These are phyloP conservation scores for Hanseniaspora jakobsenii DNA, from an alignment of 805 yeast species.

Conservation along the genomic window DNA sequence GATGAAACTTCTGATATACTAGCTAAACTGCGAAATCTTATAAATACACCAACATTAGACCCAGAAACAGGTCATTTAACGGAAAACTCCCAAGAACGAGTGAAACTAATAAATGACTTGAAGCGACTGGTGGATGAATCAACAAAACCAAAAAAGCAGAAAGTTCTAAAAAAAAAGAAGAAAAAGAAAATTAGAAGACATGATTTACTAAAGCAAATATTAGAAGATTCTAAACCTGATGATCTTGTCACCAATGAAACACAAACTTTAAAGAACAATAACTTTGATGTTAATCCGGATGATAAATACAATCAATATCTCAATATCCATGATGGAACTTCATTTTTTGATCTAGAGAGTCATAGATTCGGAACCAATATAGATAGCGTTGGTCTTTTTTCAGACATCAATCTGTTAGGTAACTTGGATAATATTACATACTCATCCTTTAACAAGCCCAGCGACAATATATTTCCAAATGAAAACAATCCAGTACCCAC, in stretches of 20 bases:
- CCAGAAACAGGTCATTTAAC: too few relatives aligned
- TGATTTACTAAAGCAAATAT: conserved; percentile 8
- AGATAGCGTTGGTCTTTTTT: neutral
- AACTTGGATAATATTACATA: too few relatives aligned
- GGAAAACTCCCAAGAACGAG: neutral
- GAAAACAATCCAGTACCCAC: too few relatives aligned
- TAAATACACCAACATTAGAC: neutral
- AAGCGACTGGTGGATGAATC: conserved; percentile 1
- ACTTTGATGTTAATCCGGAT: too few relatives aligned
- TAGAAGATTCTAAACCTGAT: conserved; percentile 4
- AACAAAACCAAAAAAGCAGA: neutral
- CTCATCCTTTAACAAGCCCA: too few relatives aligned
- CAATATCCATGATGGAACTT: neutral
- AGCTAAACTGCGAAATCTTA: neutral
- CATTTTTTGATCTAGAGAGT: conserved; percentile 3
- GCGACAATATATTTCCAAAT: too few relatives aligned
- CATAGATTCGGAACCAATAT: conserved; percentile 14
- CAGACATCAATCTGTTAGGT: too few relatives aligned
- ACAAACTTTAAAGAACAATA: too few relatives aligned
- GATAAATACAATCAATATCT: neutral
- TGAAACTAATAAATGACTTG: conserved; percentile 7
- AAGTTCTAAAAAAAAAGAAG: conserved; percentile 4
- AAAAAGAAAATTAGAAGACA: conserved; percentile 13
- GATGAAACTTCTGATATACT: neutral
- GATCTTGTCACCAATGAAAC: neutral